Percentiles rank a stretch among this genome's conserved stretches.
These are phyloP conservation scores for Dicorynia guianensis DNA, from an alignment of 306 rosid genomes.

Conservation along the genomic window DNA sequence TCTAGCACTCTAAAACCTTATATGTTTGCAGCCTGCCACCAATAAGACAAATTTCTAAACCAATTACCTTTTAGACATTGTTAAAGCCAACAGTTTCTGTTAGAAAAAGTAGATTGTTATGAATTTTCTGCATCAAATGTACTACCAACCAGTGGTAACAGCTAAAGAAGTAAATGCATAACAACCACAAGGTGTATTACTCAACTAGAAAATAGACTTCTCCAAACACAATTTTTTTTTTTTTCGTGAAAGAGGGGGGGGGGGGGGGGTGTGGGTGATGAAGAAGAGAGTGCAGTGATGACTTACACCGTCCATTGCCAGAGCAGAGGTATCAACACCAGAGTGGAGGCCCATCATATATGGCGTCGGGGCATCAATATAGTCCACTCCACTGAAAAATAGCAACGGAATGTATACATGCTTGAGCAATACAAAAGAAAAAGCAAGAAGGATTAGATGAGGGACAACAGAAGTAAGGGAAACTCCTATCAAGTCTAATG, in stretches of 20 bases:
- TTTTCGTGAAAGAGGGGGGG: slow-evolving; percentile 2
- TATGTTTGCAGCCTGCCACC: not conserved
- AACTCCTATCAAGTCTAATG: slow-evolving; percentile 14
- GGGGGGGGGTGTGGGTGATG: not conserved
- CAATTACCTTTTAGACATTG: slow-evolving; percentile 9
- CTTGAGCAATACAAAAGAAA: slow-evolving; percentile 64
- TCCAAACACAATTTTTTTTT: not conserved
- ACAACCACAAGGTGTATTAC: not conserved
- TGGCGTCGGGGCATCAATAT: slow-evolving; percentile 98
- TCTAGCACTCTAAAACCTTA: slow-evolving; percentile 25
- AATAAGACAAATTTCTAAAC: slow-evolving; percentile 20
- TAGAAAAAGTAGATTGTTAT: slow-evolving; percentile 16
- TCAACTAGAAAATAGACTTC: not conserved
- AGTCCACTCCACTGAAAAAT: slow-evolving; percentile 99
- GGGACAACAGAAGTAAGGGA: slow-evolving; percentile 30
- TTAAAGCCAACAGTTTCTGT: slow-evolving; percentile 10
- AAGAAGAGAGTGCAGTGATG: slow-evolving; percentile 35
- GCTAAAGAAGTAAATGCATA: slow-evolving; percentile 29
- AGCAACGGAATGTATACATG: slow-evolving; percentile 99
- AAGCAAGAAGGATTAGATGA: slow-evolving; percentile 54
- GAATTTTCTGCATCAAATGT: slow-evolving; percentile 24
- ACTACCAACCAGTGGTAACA: slow-evolving; percentile 24
- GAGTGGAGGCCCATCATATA: slow-evolving; percentile 99
- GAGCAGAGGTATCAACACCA: slow-evolving; percentile 82
- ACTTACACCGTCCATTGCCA: slow-evolving; percentile 96